These are phyloP conservation scores for Onygenales sp. DNA, from an alignment of 2,329 filamentous ascomycete genomes.

Conservation along the genomic window DNA sequence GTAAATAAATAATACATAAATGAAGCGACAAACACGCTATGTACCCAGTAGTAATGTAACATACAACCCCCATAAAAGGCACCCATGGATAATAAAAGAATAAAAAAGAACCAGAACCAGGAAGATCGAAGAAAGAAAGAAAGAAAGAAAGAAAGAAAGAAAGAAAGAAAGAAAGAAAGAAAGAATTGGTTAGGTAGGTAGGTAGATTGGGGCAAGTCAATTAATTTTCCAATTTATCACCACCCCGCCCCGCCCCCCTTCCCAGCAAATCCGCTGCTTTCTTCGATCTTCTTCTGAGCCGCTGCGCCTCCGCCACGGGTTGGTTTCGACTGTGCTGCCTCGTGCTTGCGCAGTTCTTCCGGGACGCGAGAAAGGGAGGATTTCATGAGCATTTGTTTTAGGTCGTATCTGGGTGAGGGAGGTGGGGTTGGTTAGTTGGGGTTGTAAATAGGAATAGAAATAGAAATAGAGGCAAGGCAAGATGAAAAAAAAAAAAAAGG, in stretches of 20 bases:
- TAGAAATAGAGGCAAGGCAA: not conserved
- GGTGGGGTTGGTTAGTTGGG: slow-evolving; percentile 11
- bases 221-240: slow-evolving; percentile 1
- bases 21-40: no score
- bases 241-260: slow-evolving; percentile 20
- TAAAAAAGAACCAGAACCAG: no score
- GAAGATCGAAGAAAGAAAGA: no score
- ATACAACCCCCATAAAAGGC: no score
- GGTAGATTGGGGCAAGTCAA: no score
- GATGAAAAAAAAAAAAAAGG: slow-evolving; percentile 2
- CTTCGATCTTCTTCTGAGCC: slow-evolving; percentile 40
- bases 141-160: no score
- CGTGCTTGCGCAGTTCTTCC: slow-evolving; percentile 81
- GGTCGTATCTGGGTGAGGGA: slow-evolving; percentile 51
- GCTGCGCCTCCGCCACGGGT: slow-evolving; percentile 21
- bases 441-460: not conserved
- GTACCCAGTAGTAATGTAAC: no score
- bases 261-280: slow-evolving; percentile 26
- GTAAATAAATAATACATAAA: no score
- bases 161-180: no score
- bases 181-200: no score
- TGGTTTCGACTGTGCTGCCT: slow-evolving; percentile 80
- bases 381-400: slow-evolving; percentile 93
- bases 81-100: no score
- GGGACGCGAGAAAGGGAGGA: slow-evolving; percentile 79